phyloP scores from a whole-genome alignment of 192 early-diverging fungal genomes.

The Linnemannia schmuckeri region DNA sequence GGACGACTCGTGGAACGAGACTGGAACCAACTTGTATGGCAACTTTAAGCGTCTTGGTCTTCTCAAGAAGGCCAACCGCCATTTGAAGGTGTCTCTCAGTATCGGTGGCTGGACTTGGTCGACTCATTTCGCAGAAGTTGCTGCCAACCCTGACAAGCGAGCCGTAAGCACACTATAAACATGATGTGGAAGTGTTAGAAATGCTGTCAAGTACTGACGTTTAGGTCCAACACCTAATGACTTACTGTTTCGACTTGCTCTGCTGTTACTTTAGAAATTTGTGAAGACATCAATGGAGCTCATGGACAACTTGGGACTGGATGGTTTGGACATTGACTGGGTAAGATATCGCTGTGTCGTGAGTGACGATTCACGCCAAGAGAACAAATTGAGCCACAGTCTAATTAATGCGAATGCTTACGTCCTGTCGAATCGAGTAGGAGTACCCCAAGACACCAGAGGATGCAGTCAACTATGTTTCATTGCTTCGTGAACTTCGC shows the following conservation, averaged over 20 bases:
- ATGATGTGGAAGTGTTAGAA: too few relatives aligned
- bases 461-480: constrained; percentile 86
- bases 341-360: background rate
- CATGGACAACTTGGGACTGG: constrained; percentile 63
- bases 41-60: constrained; percentile 75
- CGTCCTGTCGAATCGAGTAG: constrained; percentile 58
- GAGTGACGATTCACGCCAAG: background rate
- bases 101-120: constrained; percentile 88
- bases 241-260: background rate
- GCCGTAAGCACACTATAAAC: constrained; percentile 14
- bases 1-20: constrained; percentile 70
- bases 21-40: constrained; percentile 64
- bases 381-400: background rate
- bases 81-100: constrained; percentile 77
- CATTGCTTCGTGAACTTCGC: constrained; percentile 81
- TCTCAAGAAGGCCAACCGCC: constrained; percentile 76
- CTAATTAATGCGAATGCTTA: background rate
- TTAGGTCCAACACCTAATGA: background rate
- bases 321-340: constrained; percentile 68
- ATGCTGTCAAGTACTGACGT: background rate
- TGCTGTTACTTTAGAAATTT: constrained; percentile 60
- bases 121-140: constrained; percentile 76
- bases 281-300: constrained; percentile 62
- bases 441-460: constrained; percentile 82
- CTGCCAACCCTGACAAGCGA: constrained; percentile 61